These are phyloP conservation scores for Brettanomyces nanus DNA, from an alignment of 805 yeast genomes.

Conservation along the genomic window DNA sequence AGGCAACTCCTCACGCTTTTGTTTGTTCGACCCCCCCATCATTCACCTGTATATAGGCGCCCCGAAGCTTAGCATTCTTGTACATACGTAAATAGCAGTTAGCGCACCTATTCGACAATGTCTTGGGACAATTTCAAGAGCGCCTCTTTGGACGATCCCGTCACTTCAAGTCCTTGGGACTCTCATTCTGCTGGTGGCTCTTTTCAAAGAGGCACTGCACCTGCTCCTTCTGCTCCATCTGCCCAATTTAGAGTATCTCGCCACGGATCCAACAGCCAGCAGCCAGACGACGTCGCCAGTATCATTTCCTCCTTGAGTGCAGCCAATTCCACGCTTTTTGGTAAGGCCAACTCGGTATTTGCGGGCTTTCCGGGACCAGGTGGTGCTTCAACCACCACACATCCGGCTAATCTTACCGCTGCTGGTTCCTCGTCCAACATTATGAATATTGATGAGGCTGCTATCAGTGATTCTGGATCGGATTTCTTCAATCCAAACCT, in stretches of 20 bases:
- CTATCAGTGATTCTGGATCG: conserved; percentile 25
- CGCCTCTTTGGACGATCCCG: conserved; percentile 20
- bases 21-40: too few species aligned
- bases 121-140: conserved; percentile 5
- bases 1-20: too few species aligned
- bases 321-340: conserved; percentile 16
- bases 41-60: too few species aligned
- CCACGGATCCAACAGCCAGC: conserved; percentile 6
- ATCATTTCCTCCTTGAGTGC: conserved; percentile 26
- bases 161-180: conserved; percentile 23
- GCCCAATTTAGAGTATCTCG: not conserved
- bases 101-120: not conserved
- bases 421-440: conserved; percentile 6
- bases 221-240: conserved; percentile 13
- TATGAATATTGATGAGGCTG: conserved; percentile 18
- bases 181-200: conserved; percentile 14
- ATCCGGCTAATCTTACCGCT: too few species aligned
- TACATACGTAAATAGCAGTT: too few species aligned
- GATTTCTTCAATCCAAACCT: conserved; percentile 18
- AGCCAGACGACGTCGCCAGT: conserved; percentile 23
- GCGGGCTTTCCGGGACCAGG: conserved; percentile 5
- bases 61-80: too few species aligned
- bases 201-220: conserved; percentile 13
- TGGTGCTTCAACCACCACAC: conserved; percentile 2
- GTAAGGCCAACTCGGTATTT: conserved; percentile 20